Conservation (phyloP, 2,329 filamentous ascomycete species). For the Alternaria angustiovoidea region DNA sequence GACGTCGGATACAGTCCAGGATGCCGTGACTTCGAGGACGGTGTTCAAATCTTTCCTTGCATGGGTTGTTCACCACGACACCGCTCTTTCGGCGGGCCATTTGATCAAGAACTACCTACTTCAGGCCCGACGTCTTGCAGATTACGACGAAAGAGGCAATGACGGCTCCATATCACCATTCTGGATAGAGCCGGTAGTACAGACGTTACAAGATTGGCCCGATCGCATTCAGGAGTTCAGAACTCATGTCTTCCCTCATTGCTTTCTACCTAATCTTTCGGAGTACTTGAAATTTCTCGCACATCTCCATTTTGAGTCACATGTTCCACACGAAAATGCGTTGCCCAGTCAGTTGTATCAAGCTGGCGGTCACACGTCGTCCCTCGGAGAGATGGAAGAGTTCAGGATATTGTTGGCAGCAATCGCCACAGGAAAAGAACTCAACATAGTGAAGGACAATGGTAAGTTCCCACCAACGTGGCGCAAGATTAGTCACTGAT, state of each 20-base stretch:
- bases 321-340: conserved; percentile 30
- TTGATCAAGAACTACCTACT: conserved; percentile 47
- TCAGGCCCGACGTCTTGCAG: conserved; percentile 34
- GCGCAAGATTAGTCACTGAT: background rate
- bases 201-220: conserved; percentile 43
- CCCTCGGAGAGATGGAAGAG: conserved; percentile 32
- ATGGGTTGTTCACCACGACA: conserved; percentile 53
- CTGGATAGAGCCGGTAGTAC: conserved; percentile 52
- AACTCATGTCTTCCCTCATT: conserved; percentile 57
- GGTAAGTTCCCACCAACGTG: conserved; percentile 31
- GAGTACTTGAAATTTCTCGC: conserved; percentile 54
- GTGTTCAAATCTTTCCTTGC: conserved; percentile 40
- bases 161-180: conserved; percentile 29
- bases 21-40: conserved; percentile 19
- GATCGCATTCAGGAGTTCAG: conserved; percentile 53
- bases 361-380: conserved; percentile 12
- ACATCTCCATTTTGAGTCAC: conserved; percentile 46
- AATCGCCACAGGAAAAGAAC: conserved; percentile 56
- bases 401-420: conserved; percentile 50
- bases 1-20: background rate
- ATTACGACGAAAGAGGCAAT: conserved; percentile 9
- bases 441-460: conserved; percentile 55
- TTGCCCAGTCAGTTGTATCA: conserved; percentile 26
- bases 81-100: conserved; percentile 50
- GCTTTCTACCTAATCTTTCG: conserved; percentile 53